Conservation (phyloP, 345 rosid species). For the Ceriops decandra region DNA sequence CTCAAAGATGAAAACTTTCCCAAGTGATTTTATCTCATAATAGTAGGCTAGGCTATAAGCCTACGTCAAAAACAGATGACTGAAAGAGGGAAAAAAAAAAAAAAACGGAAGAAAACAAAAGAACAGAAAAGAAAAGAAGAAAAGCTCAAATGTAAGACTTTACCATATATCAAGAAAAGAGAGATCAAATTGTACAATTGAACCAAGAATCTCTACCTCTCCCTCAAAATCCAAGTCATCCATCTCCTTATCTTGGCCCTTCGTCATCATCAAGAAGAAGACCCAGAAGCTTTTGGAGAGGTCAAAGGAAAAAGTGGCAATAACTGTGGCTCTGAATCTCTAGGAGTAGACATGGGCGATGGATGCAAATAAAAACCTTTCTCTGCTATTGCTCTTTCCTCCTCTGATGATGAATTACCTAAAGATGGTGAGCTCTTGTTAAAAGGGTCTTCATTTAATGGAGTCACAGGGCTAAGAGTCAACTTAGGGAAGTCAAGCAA, state of each 20-base stretch:
- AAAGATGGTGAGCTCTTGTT: slow-evolving; percentile 55
- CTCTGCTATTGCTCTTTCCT: slow-evolving; percentile 32
- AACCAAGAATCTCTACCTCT: slow-evolving; percentile 25
- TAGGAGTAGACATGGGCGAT: slow-evolving; percentile 34
- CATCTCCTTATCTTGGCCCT: neutral
- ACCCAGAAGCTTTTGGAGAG: slow-evolving; percentile 27
- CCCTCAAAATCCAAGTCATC: slow-evolving; percentile 17
- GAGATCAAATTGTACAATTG: slow-evolving; percentile 48
- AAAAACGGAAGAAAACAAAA: neutral
- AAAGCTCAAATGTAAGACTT: slow-evolving; percentile 14
- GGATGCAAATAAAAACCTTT: slow-evolving; percentile 44
- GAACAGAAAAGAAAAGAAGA: neutral
- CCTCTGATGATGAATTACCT: slow-evolving; percentile 37
- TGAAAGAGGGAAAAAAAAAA: neutral
- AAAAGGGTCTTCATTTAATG: slow-evolving; percentile 69
- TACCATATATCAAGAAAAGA: slow-evolving; percentile 28
- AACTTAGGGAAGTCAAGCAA: slow-evolving; percentile 90
- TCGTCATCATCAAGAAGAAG: slow-evolving; percentile 18
- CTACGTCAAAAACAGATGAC: slow-evolving; percentile 6
- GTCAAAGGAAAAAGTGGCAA: slow-evolving; percentile 40
- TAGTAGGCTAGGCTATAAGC: neutral
- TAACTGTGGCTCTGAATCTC: slow-evolving; percentile 32
- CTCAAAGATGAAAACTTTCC: slow-evolving; percentile 1
- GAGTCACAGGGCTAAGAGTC: slow-evolving; percentile 79
- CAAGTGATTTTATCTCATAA: neutral